Conservation (phyloP, 2,329 filamentous ascomycete species). For the Trichoderma sp. region DNA sequence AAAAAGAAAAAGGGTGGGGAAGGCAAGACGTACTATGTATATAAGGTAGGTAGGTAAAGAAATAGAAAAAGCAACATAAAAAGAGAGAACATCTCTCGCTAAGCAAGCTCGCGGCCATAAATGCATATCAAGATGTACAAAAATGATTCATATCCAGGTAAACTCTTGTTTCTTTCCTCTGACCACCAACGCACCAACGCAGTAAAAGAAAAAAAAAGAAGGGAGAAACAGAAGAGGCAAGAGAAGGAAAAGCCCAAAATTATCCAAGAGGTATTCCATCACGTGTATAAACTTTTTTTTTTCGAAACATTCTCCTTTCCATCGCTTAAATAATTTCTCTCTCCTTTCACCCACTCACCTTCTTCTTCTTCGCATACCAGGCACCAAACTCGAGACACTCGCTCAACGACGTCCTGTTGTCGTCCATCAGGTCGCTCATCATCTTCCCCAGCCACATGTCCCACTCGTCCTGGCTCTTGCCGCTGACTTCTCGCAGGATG, state of each 20-base stretch:
- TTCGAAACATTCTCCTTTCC: neutral
- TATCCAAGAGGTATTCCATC: no score
- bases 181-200: neutral
- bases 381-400: slow-evolving; percentile 86
- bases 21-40: neutral
- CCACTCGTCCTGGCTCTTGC: slow-evolving; percentile 90
- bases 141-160: neutral
- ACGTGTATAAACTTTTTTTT: neutral
- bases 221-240: neutral
- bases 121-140: neutral
- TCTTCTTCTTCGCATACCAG: slow-evolving; percentile 79
- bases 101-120: neutral
- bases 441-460: slow-evolving; percentile 85
- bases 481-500: slow-evolving; percentile 75
- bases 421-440: slow-evolving; percentile 79
- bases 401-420: slow-evolving; percentile 76
- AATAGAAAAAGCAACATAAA: neutral
- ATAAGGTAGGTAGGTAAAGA: neutral
- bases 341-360: neutral
- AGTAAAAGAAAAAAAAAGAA: neutral
- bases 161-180: neutral
- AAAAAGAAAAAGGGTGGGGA: neutral
- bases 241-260: neutral
- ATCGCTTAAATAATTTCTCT: neutral
- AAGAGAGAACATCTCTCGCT: slow-evolving; percentile 5